phyloP scores from a whole-genome alignment of 2,329 filamentous ascomycete species.

The Colletotrichum euphorbiae region DNA sequence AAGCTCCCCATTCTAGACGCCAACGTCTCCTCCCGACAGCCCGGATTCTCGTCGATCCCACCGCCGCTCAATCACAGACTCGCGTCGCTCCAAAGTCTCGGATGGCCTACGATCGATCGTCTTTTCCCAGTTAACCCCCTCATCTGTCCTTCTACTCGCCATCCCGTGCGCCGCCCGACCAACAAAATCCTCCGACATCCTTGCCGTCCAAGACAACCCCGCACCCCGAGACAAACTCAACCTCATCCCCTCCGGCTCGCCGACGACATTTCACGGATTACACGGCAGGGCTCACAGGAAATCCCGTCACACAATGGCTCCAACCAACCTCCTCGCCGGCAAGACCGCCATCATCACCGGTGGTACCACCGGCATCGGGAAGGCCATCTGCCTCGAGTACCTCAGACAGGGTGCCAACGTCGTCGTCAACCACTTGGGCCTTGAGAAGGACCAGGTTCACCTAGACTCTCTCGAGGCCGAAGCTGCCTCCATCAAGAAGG shows the following conservation, averaged over 20 bases:
- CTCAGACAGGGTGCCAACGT: constrained; percentile 82
- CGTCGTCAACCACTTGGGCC: constrained; percentile 82
- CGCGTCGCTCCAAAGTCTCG: background rate
- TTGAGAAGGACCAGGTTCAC: constrained; percentile 62
- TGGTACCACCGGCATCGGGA: constrained; percentile 86
- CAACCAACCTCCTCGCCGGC: constrained; percentile 69
- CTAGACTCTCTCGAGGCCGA: constrained; percentile 65
- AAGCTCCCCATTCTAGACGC: background rate
- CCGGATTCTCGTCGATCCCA: constrained; percentile 1
- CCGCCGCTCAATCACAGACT: background rate
- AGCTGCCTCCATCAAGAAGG: constrained; percentile 58
- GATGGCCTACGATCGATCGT: background rate
- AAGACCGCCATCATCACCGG: constrained; percentile 91
- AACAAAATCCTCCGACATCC: constrained; percentile 16
- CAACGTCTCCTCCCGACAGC: background rate
- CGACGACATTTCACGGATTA: background rate
- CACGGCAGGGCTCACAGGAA: background rate
- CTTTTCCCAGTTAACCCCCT: background rate
- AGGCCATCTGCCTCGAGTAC: constrained; percentile 85
- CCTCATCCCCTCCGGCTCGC: constrained; percentile 4
- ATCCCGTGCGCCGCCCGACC: background rate
- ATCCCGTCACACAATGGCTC: constrained; percentile 51
- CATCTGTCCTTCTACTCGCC: constrained; percentile 6
- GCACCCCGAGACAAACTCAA: constrained; percentile 14
- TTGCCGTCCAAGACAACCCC: constrained; percentile 9